Conservation (phyloP, 768 basidiomycete genomes). For the Pulveroboletus sp. region DNA sequence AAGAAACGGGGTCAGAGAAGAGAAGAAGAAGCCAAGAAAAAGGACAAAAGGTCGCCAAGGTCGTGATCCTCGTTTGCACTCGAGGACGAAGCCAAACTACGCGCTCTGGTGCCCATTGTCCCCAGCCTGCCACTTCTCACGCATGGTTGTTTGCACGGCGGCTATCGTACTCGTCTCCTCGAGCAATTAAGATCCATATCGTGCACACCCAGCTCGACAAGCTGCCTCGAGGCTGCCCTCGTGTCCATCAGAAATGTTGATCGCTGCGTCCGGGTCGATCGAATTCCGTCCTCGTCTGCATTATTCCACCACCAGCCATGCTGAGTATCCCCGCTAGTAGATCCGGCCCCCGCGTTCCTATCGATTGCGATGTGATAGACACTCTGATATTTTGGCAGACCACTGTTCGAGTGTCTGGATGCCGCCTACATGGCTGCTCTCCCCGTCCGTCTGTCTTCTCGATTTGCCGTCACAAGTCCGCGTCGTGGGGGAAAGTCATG, state of each 20-base stretch:
- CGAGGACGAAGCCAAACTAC: constrained; percentile 25
- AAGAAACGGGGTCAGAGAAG: constrained; percentile 33
- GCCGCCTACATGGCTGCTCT: not conserved
- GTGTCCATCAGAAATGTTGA: constrained; percentile 13
- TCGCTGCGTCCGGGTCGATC: constrained; percentile 8
- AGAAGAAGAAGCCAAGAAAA: constrained; percentile 32
- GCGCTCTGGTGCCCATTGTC: constrained; percentile 8
- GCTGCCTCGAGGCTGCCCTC: constrained; percentile 24
- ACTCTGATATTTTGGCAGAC: not conserved
- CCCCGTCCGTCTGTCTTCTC: constrained; percentile 5
- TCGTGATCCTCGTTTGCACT: constrained; percentile 27
- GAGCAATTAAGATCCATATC: constrained; percentile 1
- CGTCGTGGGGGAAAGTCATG: not conserved
- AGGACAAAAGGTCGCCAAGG: constrained; percentile 24
- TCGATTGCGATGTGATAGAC: constrained; percentile 10
- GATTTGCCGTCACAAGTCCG: constrained; percentile 7
- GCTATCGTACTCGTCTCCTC: not conserved
- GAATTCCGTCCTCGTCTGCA: not conserved
- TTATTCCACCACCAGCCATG: not conserved
- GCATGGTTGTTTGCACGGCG: constrained; percentile 6
- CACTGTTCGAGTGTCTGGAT: constrained; percentile 1
- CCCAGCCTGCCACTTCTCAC: constrained; percentile 18
- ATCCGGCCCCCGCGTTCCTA: constrained; percentile 14
- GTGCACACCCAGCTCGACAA: not conserved
- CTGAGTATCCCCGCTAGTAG: not conserved